Percentiles rank a stretch among this genome's conserved stretches.
These are phyloP conservation scores for Nepenthes gracilis DNA, from an alignment of 148 eudicot genomes.

Conservation along the genomic window DNA sequence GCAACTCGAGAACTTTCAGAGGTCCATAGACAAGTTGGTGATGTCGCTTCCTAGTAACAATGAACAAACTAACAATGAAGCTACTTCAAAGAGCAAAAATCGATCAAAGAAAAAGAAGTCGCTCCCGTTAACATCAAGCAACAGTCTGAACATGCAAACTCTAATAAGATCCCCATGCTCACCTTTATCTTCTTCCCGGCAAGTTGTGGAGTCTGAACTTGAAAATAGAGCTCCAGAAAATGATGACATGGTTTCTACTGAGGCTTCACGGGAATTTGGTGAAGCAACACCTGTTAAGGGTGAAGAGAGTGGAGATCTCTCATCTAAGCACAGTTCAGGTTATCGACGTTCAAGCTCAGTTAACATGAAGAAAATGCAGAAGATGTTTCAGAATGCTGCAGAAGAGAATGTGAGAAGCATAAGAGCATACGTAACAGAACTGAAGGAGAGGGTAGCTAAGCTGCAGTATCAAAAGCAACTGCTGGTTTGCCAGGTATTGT, in stretches of 20 bases:
- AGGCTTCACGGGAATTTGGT: slow-evolving; percentile 33
- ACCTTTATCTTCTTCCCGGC: slow-evolving; percentile 31
- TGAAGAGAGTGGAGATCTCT: slow-evolving; percentile 54
- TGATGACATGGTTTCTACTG: slow-evolving; percentile 22
- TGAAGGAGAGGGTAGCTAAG: slow-evolving; percentile 66
- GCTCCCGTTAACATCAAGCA: slow-evolving; percentile 70
- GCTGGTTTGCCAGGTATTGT: slow-evolving; percentile 54
- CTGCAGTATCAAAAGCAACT: slow-evolving; percentile 69
- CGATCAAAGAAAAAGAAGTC: slow-evolving; percentile 62
- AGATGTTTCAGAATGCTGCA: slow-evolving; percentile 68
- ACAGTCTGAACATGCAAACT: slow-evolving; percentile 36
- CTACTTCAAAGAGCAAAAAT: slow-evolving; percentile 33
- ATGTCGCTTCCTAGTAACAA: slow-evolving; percentile 63
- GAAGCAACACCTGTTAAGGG: slow-evolving; percentile 57
- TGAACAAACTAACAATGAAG: slow-evolving; percentile 17
- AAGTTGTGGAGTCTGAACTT: slow-evolving; percentile 53
- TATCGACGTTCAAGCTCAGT: slow-evolving; percentile 60
- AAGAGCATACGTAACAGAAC: slow-evolving; percentile 57
- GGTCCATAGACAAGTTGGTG: slow-evolving; percentile 77
- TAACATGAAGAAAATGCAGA: slow-evolving; percentile 70
- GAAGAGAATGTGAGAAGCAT: slow-evolving; percentile 69
- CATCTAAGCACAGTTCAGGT: slow-evolving; percentile 80
- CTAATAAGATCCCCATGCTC: slow-evolving; percentile 51
- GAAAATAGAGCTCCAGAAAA: slow-evolving; percentile 62
- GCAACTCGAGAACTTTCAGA: slow-evolving; percentile 91